A percentile compares a stretch with the other conserved stretches of the same genome.
Conservation (phyloP, 192 early-diverging fungal species). For the Ambispora gerdemannii region DNA sequence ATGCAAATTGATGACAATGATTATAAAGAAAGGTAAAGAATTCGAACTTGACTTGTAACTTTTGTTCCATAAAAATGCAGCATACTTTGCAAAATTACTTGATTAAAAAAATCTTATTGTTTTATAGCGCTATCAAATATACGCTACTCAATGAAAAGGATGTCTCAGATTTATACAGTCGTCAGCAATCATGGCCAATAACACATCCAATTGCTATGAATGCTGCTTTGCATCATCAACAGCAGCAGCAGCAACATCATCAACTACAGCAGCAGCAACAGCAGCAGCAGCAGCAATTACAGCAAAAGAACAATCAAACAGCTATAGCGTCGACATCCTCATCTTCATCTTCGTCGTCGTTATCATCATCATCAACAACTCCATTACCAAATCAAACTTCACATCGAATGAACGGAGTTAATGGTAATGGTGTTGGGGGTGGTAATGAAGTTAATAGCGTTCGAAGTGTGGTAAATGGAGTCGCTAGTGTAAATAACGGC, state of each 20-base stretch:
- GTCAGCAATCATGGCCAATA: background rate
- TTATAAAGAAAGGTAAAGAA: background rate
- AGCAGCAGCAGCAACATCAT: background rate
- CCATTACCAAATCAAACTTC: too few species aligned
- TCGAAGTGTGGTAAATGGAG: too few species aligned
- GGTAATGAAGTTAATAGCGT: too few species aligned
- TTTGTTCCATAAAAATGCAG: background rate
- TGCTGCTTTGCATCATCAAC: background rate
- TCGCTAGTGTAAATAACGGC: too few species aligned
- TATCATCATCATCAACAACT: too few species aligned
- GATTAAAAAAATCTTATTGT: background rate
- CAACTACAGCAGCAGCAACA: too few species aligned
- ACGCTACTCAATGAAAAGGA: background rate
- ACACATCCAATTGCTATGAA: background rate
- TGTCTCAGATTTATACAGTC: background rate
- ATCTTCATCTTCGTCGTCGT: too few species aligned
- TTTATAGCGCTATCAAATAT: background rate
- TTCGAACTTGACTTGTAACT: background rate
- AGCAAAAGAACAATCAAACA: too few species aligned
- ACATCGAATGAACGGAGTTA: too few species aligned
- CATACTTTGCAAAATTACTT: background rate
- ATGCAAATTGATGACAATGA: background rate
- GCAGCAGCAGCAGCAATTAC: too few species aligned
- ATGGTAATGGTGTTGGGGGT: too few species aligned
- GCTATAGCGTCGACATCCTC: too few species aligned